A percentile compares a stretch with the other conserved stretches of the same genome.
phyloP scores from a whole-genome alignment of 768 basidiomycete genomes.

The Dacryopinax primogenitus region DNA sequence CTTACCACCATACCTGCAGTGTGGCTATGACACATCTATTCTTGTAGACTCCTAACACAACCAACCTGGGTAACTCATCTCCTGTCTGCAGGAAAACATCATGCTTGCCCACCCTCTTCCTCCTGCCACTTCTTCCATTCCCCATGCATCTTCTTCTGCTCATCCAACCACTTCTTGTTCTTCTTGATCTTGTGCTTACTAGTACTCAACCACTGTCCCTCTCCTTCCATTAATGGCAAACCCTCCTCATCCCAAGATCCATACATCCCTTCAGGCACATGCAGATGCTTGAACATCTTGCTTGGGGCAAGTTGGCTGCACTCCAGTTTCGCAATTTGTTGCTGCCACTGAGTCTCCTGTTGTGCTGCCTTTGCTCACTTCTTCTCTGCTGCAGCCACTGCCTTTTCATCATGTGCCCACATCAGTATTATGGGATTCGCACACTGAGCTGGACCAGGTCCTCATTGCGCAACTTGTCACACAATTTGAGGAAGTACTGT shows the following conservation, averaged over 20 bases:
- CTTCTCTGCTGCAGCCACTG: conserved; percentile 58
- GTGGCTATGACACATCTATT: too few relatives aligned
- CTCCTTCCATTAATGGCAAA: conserved; percentile 67
- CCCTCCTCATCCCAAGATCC: conserved; percentile 75
- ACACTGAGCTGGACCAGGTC: conserved; percentile 91
- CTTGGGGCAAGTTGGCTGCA: conserved; percentile 62
- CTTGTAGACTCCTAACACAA: too few relatives aligned
- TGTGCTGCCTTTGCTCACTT: conserved; percentile 63
- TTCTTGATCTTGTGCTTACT: conserved; percentile 72
- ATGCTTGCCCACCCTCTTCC: background rate
- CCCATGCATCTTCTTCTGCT: conserved; percentile 67
- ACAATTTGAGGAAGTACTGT: conserved; percentile 71
- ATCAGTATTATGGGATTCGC: conserved; percentile 66
- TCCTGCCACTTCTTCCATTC: conserved; percentile 35
- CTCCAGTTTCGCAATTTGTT: conserved; percentile 62
- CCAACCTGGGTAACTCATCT: too few relatives aligned
- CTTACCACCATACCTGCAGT: too few relatives aligned
- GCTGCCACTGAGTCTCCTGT: conserved; percentile 46
- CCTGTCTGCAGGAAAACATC: too few relatives aligned
- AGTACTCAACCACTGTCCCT: conserved; percentile 75
- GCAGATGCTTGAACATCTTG: conserved; percentile 74
- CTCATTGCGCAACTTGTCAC: conserved; percentile 77
- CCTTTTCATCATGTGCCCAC: conserved; percentile 78
- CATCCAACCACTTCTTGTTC: conserved; percentile 53
- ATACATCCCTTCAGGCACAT: conserved; percentile 59